Base-by-base conservation (phyloP, 2,329 filamentous ascomycete genomes). In the Grosmannia serpens region DNA sequence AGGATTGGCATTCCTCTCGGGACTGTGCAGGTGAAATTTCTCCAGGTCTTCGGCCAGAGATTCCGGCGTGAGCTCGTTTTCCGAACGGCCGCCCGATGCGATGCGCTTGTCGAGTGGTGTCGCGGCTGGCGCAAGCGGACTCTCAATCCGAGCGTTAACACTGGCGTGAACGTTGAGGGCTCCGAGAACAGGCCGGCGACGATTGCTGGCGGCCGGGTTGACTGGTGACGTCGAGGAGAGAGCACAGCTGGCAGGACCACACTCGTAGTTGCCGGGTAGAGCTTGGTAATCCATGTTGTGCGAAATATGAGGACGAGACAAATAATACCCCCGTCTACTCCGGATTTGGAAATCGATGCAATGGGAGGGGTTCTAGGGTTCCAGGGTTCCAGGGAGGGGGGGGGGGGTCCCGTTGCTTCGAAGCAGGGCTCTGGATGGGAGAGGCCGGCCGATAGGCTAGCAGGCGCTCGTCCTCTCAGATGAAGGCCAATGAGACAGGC, bases 11-110 rank as follows among this genome's bases (percentile, higher is more conserved):
- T 56, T 27, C 6, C 53, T 56, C 8, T 47, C 38, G 13, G 62
- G 58, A 31, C 56, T 65, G 59, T 63, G 35, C 35, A 70, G 63
- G 59, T 70, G 69, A 54, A 74, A 67, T 58, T 68, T 68, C 59
- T 67, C 64, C 13, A 73, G 64, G 27, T 69, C 64, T n/a, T 64
- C 59, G 50, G 70, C 65, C 38, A 74, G 63, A 17, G 67, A 67
- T 17, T 73, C 70, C 55, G 61, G 56, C 3, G 62, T 59, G 11
- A 50, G n/a, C n/a, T 24, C 24, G 17, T 33, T 11, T 29, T 20
- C 22, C 13, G 31, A 11, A 5, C n/a, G 4, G 41, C 11, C 15
- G 13, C 9, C 27, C 41, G 47, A 41, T 31, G 24, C 20, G 38
- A 20, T 49, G 15, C 27, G 26, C 17, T 51, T 38, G 55, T 29